A percentile compares a stretch with the other conserved stretches of the same genome.
phyloP scores from a whole-genome alignment of 345 rosid genomes.

The Rhizophora apiculata region DNA sequence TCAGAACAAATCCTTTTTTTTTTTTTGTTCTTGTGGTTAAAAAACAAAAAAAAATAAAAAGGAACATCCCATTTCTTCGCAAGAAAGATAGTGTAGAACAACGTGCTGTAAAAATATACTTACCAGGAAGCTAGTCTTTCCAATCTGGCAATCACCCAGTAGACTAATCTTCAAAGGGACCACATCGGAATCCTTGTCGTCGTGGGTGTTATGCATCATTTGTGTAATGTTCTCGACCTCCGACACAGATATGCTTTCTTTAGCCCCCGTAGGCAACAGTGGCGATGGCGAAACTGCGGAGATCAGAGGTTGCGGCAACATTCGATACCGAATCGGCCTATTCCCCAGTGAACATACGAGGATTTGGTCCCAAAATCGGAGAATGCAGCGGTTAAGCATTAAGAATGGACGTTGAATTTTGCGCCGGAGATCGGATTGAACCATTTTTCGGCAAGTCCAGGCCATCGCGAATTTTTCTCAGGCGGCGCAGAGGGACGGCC shows the following conservation, averaged over 20 bases:
- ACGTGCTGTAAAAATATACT: neutral
- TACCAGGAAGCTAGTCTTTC: slow-evolving; percentile 83
- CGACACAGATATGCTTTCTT: neutral
- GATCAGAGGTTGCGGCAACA: slow-evolving; percentile 34
- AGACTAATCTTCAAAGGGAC: slow-evolving; percentile 81
- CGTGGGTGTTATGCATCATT: slow-evolving; percentile 15
- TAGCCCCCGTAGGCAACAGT: slow-evolving; percentile 4
- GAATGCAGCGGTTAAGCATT: slow-evolving; percentile 52
- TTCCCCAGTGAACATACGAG: slow-evolving; percentile 43
- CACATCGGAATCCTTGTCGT: slow-evolving; percentile 58
- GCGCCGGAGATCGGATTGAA: slow-evolving; percentile 33
- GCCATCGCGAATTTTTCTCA: slow-evolving; percentile 4
- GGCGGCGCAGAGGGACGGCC: slow-evolving; percentile 22
- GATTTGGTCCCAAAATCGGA: slow-evolving; percentile 43
- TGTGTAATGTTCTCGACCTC: slow-evolving; percentile 8
- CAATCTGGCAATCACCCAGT: slow-evolving; percentile 68
- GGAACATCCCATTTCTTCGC: too few species aligned
- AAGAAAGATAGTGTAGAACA: too few species aligned
- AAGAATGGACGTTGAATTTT: slow-evolving; percentile 50
- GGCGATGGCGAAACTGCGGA: slow-evolving; percentile 25
- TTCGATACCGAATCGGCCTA: slow-evolving; percentile 45
- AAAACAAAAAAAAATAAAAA: too few species aligned
- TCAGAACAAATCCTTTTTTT: neutral
- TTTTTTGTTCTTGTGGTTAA: too few species aligned
- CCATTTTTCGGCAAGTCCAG: slow-evolving; percentile 28